Evolutionary conservation across 208 protist genomes (phyloP).

Genomic region (Novymonas esmeraldas): DNA sequence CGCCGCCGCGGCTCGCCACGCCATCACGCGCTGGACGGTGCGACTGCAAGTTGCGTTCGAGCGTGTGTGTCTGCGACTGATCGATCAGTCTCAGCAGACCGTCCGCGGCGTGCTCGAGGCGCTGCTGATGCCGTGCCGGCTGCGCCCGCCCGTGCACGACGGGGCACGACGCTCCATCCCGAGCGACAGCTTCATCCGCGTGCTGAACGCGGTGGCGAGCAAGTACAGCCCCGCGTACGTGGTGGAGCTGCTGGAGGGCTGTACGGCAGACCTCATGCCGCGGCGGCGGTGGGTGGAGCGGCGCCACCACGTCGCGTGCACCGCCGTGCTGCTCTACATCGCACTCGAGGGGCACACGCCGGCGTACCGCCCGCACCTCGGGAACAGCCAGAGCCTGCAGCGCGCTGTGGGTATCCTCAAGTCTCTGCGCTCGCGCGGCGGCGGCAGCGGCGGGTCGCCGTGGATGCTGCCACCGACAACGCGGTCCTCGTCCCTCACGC

Average conservation of each 20-base stretch:
- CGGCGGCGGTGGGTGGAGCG: conserved; percentile 62
- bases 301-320: conserved; percentile 72
- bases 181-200: conserved; percentile 69
- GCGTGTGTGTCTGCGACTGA: conserved; percentile 62
- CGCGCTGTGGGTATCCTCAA: conserved; percentile 33
- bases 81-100: conserved; percentile 65
- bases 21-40: conserved; percentile 69
- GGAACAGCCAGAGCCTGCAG: conserved; percentile 45
- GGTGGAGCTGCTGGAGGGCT: conserved; percentile 64
- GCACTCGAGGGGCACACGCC: conserved; percentile 74
- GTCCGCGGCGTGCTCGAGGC: conserved; percentile 78
- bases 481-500: conserved; percentile 3
- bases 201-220: conserved; percentile 69
- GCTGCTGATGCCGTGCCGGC: conserved; percentile 65
- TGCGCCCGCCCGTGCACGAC: conserved; percentile 62
- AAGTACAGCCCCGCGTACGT: conserved; percentile 46
- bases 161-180: conserved; percentile 56
- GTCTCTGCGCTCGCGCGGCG: conserved; percentile 19
- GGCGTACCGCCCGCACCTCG: conserved; percentile 35
- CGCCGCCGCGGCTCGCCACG: conserved; percentile 16
- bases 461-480: conserved; percentile 20
- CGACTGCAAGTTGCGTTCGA: conserved; percentile 76
- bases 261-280: conserved; percentile 63
- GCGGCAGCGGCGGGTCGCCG: not conserved
- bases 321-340: conserved; percentile 71